Conservation (phyloP, 2,329 filamentous ascomycete species). For the Phaeoacremonium minimum region DNA sequence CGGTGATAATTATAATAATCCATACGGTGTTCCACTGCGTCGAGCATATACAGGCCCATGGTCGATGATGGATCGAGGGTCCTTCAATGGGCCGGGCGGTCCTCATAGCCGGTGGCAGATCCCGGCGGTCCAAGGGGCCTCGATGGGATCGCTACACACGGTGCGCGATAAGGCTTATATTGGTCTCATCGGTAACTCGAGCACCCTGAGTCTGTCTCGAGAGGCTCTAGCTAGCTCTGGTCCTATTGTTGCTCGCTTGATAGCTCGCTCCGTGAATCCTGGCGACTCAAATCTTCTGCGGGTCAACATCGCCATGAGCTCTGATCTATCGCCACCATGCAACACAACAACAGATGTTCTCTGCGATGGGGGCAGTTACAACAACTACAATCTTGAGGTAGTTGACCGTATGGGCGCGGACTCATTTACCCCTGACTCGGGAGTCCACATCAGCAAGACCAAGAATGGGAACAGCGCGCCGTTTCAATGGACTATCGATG, state of each 20-base stretch:
- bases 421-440: slow-evolving; percentile 44
- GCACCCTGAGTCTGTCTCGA: slow-evolving; percentile 38
- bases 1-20: slow-evolving; percentile 53
- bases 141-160: slow-evolving; percentile 47
- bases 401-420: slow-evolving; percentile 50
- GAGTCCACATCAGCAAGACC: slow-evolving; percentile 50
- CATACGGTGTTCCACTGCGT: slow-evolving; percentile 37
- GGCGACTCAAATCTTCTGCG: slow-evolving; percentile 33
- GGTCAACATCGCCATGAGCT: slow-evolving; percentile 38
- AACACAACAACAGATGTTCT: slow-evolving; percentile 32
- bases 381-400: slow-evolving; percentile 49
- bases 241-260: slow-evolving; percentile 38
- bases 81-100: slow-evolving; percentile 48
- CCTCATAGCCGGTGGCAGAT: slow-evolving; percentile 50
- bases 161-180: slow-evolving; percentile 49
- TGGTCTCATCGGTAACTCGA: slow-evolving; percentile 36
- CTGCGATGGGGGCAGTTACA: slow-evolving; percentile 47
- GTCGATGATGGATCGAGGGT: slow-evolving; percentile 47
- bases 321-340: slow-evolving; percentile 39
- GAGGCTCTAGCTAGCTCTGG: slow-evolving; percentile 36
- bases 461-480: slow-evolving; percentile 38
- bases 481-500: slow-evolving; percentile 52
- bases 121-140: slow-evolving; percentile 40
- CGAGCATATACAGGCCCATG: slow-evolving; percentile 47
- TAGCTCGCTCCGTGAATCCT: slow-evolving; percentile 40